Conservation (phyloP, 345 rosid genomes). For the Salix suchowensis region DNA sequence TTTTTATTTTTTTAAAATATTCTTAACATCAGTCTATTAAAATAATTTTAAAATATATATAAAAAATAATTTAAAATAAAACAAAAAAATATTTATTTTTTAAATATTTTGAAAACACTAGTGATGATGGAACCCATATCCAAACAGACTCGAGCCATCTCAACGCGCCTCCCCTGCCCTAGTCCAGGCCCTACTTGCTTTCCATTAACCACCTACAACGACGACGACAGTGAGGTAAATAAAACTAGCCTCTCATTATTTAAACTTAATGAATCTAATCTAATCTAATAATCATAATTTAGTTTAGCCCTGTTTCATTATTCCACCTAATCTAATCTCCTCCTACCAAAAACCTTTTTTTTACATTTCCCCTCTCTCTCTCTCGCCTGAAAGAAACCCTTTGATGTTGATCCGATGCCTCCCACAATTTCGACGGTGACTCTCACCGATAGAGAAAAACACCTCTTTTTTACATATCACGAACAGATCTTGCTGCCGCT, state of each 20-base stretch:
- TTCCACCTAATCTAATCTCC: constrained; percentile 24
- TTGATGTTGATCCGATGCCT: constrained; percentile 30
- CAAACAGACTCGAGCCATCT: too few relatives aligned
- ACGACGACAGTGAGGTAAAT: constrained; percentile 4
- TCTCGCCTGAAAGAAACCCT: constrained; percentile 17
- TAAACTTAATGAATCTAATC: not conserved
- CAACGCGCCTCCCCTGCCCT: too few relatives aligned
- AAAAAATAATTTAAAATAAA: too few relatives aligned
- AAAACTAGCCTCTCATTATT: not conserved
- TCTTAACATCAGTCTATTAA: too few relatives aligned
- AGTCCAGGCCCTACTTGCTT: not conserved
- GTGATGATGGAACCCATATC: too few relatives aligned
- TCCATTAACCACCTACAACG: not conserved
- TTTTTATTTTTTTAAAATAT: too few relatives aligned
- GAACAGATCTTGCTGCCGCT: not conserved
- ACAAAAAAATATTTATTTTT: too few relatives aligned
- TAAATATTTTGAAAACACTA: too few relatives aligned
- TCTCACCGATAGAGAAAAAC: constrained; percentile 15
- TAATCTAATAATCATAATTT: constrained; percentile 8
- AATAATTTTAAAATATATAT: too few relatives aligned
- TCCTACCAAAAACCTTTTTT: not conserved
- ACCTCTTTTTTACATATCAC: not conserved
- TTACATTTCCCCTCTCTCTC: not conserved
- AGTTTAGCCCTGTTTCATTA: not conserved
- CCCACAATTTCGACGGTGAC: constrained; percentile 18